Evolutionary conservation across 2,329 filamentous ascomycete genomes (phyloP), one percentile per base, ranked within the genome.

Genomic region (Aaosphaeria arxii): DNA sequence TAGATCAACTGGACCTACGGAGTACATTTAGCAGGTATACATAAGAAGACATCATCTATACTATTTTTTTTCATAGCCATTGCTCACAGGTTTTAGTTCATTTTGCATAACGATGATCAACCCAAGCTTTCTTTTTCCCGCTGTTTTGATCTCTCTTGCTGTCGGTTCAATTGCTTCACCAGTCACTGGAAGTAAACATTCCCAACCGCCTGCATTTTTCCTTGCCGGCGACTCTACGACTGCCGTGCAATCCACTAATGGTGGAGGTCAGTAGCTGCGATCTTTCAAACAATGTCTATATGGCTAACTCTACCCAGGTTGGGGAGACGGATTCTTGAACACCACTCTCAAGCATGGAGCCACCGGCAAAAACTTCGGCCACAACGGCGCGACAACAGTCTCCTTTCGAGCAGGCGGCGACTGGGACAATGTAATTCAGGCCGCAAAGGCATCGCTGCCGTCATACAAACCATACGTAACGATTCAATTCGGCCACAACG

Each of bases 401-500:
- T 80, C 77, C 0, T 85, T 80, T 57, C 69, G 75, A 4, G 63
- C 66, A 0, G 73, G 74, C 1, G 79, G 80, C 0, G 70, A 78
- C 46, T 86, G 82, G 82, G 66, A 52, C 0, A 69, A 69, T 0
- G 72, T 82, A 0, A 66, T 83, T 1, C 49, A 59, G 2, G 65
- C 74, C 1, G 67, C 82, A 0, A 60, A 63, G 30, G 62, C 67
- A 1, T 65, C 74, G 42, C 70, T 63, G 11, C 53, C 54, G 0
- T 57, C 61, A 1, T 73, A 74, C 45, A 58, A 71, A 5, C 71
- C 75, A 5, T 81, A 76, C 43, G 79, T 82, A 7, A 82, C 80
- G 0, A 81, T 84, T 7, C 71, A 70, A 56, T 84, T 84, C 50
- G 82, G 82, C 5, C 81, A 85, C 61, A 85, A 85, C 50, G 82